phyloP scores from a whole-genome alignment of 106 monocot species.

The Phalaenopsis equestris region DNA sequence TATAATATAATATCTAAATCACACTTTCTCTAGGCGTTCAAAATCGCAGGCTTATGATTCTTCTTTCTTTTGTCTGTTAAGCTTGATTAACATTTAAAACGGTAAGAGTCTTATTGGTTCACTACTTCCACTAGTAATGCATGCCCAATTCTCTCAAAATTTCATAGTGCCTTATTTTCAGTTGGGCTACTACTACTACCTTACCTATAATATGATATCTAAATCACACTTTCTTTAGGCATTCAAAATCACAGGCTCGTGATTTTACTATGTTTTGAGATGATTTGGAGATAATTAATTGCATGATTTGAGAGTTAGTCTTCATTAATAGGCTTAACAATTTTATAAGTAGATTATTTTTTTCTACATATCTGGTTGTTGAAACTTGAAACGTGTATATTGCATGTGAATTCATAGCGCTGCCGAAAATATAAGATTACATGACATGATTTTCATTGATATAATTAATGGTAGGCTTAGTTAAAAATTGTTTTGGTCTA shows the following conservation, averaged over 20 bases:
- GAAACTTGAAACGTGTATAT: background rate
- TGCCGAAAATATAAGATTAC: background rate
- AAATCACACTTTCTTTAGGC: background rate
- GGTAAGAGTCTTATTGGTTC: background rate
- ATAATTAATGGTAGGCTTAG: background rate
- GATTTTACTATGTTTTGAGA: background rate
- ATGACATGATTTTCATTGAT: conserved; percentile 1
- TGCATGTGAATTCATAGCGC: background rate
- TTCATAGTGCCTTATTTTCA: background rate
- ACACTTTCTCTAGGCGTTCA: background rate
- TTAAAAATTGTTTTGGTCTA: background rate
- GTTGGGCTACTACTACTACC: background rate
- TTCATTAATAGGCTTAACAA: background rate
- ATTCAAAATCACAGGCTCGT: background rate
- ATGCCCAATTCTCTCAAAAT: no score
- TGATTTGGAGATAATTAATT: background rate
- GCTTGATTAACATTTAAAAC: background rate
- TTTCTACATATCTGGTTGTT: background rate
- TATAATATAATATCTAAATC: background rate
- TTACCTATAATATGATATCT: background rate
- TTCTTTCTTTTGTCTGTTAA: background rate
- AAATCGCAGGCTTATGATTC: background rate
- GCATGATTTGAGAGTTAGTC: background rate
- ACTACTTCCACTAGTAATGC: background rate
- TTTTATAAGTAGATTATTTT: background rate